Evolutionary conservation across 192 early-diverging fungal genomes (phyloP).

Genomic region (Helicostylum pulchrum): DNA sequence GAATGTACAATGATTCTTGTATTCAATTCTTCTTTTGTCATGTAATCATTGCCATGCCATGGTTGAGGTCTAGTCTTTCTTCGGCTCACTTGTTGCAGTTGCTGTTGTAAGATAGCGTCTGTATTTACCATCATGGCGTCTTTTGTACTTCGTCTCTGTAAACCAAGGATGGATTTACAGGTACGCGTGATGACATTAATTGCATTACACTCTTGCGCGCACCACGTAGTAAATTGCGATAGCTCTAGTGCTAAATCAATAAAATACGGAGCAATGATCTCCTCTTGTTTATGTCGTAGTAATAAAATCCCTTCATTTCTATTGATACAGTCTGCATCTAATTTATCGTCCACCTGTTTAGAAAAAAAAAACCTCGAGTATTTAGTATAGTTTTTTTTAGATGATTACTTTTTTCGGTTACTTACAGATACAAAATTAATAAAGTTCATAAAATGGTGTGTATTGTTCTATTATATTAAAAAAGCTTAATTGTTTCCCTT

Average conservation of each 20-base stretch:
- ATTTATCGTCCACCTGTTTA: background rate
- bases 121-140: background rate
- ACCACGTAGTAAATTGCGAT: constrained; percentile 15
- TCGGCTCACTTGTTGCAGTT: background rate
- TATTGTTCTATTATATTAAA: constrained; percentile 48
- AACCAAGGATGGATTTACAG: background rate
- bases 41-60: background rate
- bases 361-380: no score
- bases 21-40: background rate
- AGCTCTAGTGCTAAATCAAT: constrained; percentile 25
- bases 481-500: background rate
- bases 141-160: background rate
- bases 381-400: no score
- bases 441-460: constrained; percentile 54
- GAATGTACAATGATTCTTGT: no score
- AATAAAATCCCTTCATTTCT: background rate
- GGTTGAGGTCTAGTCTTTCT: background rate
- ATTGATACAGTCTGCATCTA: background rate
- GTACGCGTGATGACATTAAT: constrained; percentile 4
- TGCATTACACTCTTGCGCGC: background rate
- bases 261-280: constrained; percentile 22
- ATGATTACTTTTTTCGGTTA: no score
- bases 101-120: no score
- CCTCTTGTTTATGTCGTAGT: constrained; percentile 12
- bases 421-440: constrained; percentile 59